Evolutionary conservation across 768 basidiomycete species (phyloP), one percentile per base, ranked within the genome.

Genomic region (Phanerochaete carnosa): DNA sequence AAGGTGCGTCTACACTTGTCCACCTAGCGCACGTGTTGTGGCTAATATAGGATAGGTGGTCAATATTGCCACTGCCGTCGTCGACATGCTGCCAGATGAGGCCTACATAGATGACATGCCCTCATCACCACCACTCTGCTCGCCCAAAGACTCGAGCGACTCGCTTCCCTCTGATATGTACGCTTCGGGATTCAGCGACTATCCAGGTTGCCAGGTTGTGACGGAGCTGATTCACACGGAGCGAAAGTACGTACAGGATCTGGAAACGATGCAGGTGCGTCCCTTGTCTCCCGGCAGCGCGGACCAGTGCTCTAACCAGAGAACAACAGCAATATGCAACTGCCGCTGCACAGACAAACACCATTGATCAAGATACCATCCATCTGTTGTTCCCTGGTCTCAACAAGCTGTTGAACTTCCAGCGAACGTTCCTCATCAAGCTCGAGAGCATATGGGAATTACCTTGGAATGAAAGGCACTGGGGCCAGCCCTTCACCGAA

Each of bases 361-460:
- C 92, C 57, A 89, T 98, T 66, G 90, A 95, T 73, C 92, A 93
- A 66, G 97, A 98, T 72, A 95, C 94, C 45, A 94, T 96, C 57
- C 96, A 98, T 75, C 83, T 90, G 59, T 88, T 99, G 60, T 99
- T 99, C 77, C 93, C 95, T 4, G 92, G 92, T 73, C 82, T 98
- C 64, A 92, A 94, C 80, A 91, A 94, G 71, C 83, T 99, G 30
- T 83, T 98, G 67, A 98, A 99, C 73, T 97, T 98, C 69, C 97
- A 98, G 73, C 86, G 95, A 65, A 88, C 89, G 71, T 95, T 96
- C 75, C 86, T 95, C 56, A 95, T 95, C 73, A 88, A 87, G 37
- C 79, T 96, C 37, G 94, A 97, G 73, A 86, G 87, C 66, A 94
- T 87, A 9, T 90, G 90, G 39, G 92, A 94, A 73, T 75, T 86